Conservation (phyloP, 1,139 yeast species). For the Suhomyces yuchorum region DNA sequence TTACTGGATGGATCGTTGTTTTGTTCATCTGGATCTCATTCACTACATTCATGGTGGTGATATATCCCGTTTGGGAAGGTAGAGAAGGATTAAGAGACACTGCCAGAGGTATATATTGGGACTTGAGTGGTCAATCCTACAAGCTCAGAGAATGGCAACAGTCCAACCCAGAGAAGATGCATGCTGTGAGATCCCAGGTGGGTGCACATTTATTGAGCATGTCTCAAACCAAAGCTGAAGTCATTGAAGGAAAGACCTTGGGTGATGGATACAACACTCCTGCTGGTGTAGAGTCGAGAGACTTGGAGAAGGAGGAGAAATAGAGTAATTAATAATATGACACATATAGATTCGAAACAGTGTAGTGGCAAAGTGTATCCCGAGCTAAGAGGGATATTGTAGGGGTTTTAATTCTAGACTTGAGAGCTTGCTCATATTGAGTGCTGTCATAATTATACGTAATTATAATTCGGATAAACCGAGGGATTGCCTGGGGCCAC, state of each 20-base stretch:
- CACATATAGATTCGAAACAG: background rate
- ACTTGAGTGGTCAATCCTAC: constrained; percentile 68
- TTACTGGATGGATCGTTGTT: constrained; percentile 82
- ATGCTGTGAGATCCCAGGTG: constrained; percentile 65
- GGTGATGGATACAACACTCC: constrained; percentile 28
- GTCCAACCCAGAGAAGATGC: constrained; percentile 66
- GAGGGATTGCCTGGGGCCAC: no score
- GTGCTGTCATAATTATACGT: no score
- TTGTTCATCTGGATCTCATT: constrained; percentile 72
- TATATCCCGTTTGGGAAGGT: constrained; percentile 71
- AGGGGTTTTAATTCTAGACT: no score
- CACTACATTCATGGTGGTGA: constrained; percentile 55
- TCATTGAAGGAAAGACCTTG: constrained; percentile 34
- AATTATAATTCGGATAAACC: no score
- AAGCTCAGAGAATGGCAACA: constrained; percentile 76
- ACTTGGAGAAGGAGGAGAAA: constrained; percentile 20
- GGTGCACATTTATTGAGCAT: constrained; percentile 36
- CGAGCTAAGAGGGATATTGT: no score
- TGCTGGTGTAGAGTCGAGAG: constrained; percentile 21
- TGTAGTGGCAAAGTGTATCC: no score
- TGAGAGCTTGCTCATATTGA: no score
- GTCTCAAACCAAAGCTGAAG: constrained; percentile 23
- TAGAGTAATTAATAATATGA: background rate
- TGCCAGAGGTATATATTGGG: constrained; percentile 82
- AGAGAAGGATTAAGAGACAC: constrained; percentile 63